Base-by-base conservation (phyloP, 176 grass and related monocot species). In the Thinopyrum elongatum region DNA sequence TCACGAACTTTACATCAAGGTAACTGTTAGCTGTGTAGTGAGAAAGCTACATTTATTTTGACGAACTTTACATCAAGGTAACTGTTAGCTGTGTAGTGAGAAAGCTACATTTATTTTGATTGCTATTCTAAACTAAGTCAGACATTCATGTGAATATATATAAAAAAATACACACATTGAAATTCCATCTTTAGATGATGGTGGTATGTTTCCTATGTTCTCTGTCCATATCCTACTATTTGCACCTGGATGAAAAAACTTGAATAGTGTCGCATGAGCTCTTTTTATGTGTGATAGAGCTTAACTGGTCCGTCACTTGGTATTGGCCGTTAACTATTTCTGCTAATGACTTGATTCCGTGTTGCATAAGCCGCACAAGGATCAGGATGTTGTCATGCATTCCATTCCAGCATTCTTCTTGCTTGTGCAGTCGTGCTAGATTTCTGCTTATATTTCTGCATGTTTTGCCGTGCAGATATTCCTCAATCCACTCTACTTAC, bases 1-100 rank as follows among this genome's bases (percentile, higher is more conserved):
- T 73, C 93, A 95, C 78, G 88, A 95, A 64, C 89, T 95, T 69
- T 94, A 98, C 79, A 81, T 98, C 57, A 96, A 94, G 94, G 92
- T 98, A 90, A 92, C 27, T 67, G 11, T 27, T 67, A 22, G 44
- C 11, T 4, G 68, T 82, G 38, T 79, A 26, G 30, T 5, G 19
- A 39, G 33, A 22, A 64, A 64, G 12, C n/a, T 33, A 28, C 10
- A 44, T 23, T 46, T 47, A 27, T 74, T n/a, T n/a, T n/a, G n/a
- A 95, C 78, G 88, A 95, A 64, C 89, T 95, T 69, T 94, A 98
- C 79, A 81, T 98, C 57, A 96, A 94, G 94, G 92, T 98, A 90
- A 90, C 29, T 69, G 12, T 29, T 69, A n/a, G 47, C 9, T 6
- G 70, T 83, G 41, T 80, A 28, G 14, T 6, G 22, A 44, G 35